Evolutionary conservation across 257 asterid genomes (phyloP).

Genomic region (Primulina eburnea): DNA sequence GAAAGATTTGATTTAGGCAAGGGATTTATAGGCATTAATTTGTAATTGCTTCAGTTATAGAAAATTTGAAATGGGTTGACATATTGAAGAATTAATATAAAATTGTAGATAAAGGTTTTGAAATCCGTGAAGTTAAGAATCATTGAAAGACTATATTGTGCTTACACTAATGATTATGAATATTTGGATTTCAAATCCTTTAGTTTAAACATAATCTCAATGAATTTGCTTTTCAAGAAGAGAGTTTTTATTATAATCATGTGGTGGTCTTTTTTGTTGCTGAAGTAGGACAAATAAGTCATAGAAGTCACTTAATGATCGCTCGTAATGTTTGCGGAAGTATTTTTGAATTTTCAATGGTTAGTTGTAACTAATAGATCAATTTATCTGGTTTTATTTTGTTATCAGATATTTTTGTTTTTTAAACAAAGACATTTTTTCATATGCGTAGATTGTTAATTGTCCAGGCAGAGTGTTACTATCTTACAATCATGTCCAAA

Average conservation of each 20-base stretch:
- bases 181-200: background rate
- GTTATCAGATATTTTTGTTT: background rate
- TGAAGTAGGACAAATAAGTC: background rate
- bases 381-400: background rate
- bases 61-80: too few species aligned
- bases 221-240: background rate
- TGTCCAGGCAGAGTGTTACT: background rate
- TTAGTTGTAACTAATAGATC: background rate
- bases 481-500: background rate
- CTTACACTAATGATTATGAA: too few species aligned
- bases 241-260: background rate
- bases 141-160: too few species aligned
- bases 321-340: too few species aligned
- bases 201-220: too few species aligned
- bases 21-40: too few species aligned
- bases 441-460: background rate
- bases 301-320: background rate
- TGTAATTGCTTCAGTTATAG: too few species aligned
- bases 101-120: too few species aligned
- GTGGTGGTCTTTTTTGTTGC: background rate
- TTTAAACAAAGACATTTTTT: background rate
- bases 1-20: too few species aligned
- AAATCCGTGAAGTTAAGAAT: too few species aligned
- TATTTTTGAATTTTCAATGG: too few species aligned
- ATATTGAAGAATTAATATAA: too few species aligned